Conservation (phyloP, 1,284 basidiomycete genomes). For the Tremellales sp. region DNA sequence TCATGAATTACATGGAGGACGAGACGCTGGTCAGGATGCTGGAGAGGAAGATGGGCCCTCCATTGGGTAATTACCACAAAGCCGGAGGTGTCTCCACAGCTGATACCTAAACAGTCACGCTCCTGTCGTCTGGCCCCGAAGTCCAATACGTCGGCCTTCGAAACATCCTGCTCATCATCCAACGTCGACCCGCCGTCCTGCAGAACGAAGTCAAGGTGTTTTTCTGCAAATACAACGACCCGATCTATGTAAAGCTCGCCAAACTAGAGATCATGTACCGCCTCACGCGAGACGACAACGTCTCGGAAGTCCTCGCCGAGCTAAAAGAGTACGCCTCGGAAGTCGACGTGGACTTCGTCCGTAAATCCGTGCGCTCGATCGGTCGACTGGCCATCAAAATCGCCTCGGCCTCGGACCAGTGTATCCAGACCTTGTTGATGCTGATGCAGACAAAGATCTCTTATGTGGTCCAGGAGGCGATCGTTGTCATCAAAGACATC, state of each 20-base stretch:
- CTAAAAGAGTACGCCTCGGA: slow-evolving; percentile 98
- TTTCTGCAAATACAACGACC: slow-evolving; percentile 99
- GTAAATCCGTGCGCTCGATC: slow-evolving; percentile 89
- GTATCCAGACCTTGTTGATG: slow-evolving; percentile 87
- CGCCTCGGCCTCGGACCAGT: slow-evolving; percentile 84
- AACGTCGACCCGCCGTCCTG: slow-evolving; percentile 83
- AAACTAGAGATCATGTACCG: slow-evolving; percentile 99
- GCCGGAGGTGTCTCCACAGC: background rate
- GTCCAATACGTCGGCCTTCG: slow-evolving; percentile 96
- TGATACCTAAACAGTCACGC: slow-evolving; percentile 50
- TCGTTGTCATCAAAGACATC: slow-evolving; percentile 99
- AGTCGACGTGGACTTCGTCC: slow-evolving; percentile 97
- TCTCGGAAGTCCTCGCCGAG: slow-evolving; percentile 90
- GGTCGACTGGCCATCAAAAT: slow-evolving; percentile 97
- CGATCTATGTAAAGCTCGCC: slow-evolving; percentile 95
- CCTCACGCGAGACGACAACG: slow-evolving; percentile 84
- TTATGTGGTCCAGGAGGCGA: slow-evolving; percentile 97
- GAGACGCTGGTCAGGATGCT: slow-evolving; percentile 78
- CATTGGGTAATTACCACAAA: slow-evolving; percentile 67
- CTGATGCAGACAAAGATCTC: slow-evolving; percentile 88
- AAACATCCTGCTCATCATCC: slow-evolving; percentile 93
- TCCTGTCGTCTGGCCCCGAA: slow-evolving; percentile 59
- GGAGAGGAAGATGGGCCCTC: slow-evolving; percentile 96
- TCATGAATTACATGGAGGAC: slow-evolving; percentile 99
- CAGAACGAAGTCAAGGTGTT: slow-evolving; percentile 97